A percentile compares a stretch with the other conserved stretches of the same genome.
These are phyloP conservation scores for Ganoderma resinaceum DNA, from an alignment of 1,284 basidiomycete genomes.

Conservation along the genomic window DNA sequence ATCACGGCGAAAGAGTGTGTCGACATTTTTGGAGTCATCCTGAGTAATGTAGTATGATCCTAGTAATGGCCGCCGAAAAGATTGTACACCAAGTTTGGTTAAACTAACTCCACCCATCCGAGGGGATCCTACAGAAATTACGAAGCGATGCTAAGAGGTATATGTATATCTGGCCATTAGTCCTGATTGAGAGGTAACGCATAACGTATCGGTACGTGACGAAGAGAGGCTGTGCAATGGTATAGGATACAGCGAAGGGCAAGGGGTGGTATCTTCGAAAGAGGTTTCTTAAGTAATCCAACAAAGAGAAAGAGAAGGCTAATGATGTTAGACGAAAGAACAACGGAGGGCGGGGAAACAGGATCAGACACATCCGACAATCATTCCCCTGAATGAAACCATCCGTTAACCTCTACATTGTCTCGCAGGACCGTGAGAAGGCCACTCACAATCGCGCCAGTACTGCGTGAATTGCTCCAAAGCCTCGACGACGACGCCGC, in stretches of 20 bases:
- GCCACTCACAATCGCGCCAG: slow-evolving; percentile 54
- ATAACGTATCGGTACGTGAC: slow-evolving; percentile 22
- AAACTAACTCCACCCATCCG: slow-evolving; percentile 19
- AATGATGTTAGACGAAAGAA: slow-evolving; percentile 12
- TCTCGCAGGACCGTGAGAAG: background rate
- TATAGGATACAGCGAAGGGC: slow-evolving; percentile 30
- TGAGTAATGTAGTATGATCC: background rate
- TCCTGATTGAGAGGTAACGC: slow-evolving; percentile 28
- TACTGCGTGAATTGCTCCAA: slow-evolving; percentile 72
- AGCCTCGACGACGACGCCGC: slow-evolving; percentile 87
- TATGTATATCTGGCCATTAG: slow-evolving; percentile 20
- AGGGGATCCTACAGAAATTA: slow-evolving; percentile 29
- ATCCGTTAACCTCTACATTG: background rate
- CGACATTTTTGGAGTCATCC: background rate
- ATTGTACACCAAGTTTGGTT: slow-evolving; percentile 25
- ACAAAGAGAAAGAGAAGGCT: slow-evolving; percentile 34
- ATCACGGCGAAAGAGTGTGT: background rate
- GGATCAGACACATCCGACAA: slow-evolving; percentile 16
- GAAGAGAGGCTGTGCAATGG: slow-evolving; percentile 18
- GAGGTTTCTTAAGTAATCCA: slow-evolving; percentile 42
- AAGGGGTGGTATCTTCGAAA: slow-evolving; percentile 38
- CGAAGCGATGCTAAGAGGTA: slow-evolving; percentile 20
- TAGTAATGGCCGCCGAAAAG: slow-evolving; percentile 9
- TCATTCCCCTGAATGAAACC: slow-evolving; percentile 29
- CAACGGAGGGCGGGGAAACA: background rate